A percentile compares a stretch with the other conserved stretches of the same genome.
phyloP scores from a whole-genome alignment of 495 filamentous ascomycete genomes.

The Durotheca rogersii region DNA sequence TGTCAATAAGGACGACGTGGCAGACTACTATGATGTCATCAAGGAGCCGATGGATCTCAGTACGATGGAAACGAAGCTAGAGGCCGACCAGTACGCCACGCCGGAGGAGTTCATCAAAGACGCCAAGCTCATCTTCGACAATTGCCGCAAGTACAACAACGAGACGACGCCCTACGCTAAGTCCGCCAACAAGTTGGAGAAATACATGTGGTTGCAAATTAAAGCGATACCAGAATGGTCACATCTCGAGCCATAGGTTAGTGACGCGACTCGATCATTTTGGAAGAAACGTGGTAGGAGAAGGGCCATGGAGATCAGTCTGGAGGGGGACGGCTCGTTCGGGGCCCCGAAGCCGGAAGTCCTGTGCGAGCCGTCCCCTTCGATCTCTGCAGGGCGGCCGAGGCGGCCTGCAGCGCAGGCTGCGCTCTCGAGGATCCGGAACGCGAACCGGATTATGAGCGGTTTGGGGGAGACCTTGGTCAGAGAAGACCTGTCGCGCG shows the following conservation, averaged over 20 bases:
- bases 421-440: not conserved
- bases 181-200: constrained; percentile 92
- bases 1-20: constrained; percentile 91
- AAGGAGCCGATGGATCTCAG: constrained; percentile 95
- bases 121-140: constrained; percentile 88
- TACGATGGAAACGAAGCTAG: constrained; percentile 95
- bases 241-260: constrained; percentile 51
- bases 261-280: constrained; percentile 1
- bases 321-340: not conserved
- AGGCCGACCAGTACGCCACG: constrained; percentile 86
- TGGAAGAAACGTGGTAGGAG: not conserved
- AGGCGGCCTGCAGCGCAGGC: not conserved
- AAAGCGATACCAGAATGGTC: constrained; percentile 95
- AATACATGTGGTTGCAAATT: constrained; percentile 94
- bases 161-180: constrained; percentile 95
- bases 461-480: not conserved
- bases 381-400: not conserved
- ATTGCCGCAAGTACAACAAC: constrained; percentile 94
- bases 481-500: too few species aligned
- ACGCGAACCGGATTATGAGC: not conserved
- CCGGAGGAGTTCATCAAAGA: constrained; percentile 94
- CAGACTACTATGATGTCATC: constrained; percentile 98
- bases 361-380: not conserved
- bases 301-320: not conserved
- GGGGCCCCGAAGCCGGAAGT: not conserved